Base-by-base conservation (phyloP, 2,329 filamentous ascomycete genomes). In the Botrytis tulipae region DNA sequence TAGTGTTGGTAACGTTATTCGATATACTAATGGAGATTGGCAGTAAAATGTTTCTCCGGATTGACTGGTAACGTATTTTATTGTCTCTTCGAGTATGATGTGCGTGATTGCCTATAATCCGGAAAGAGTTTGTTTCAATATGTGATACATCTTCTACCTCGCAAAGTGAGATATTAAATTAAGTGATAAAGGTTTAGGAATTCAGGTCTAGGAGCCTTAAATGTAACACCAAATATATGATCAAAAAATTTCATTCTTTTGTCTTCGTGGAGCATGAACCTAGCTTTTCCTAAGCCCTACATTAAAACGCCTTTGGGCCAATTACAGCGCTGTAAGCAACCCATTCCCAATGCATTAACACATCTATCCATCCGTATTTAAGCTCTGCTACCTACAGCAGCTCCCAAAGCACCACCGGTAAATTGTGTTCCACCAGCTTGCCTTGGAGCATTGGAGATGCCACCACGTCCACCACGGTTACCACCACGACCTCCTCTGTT, bases 391-490 rank as follows among this genome's bases (percentile, higher is more conserved):
- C 48, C 66, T 76, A 91, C 88, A 71, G 89, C 89, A 78, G 88
- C 88, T 79, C 92, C 92, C 82, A 95, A 84, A 75, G 92, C 93
- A 83, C 93, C 93, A 76, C 93, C 93, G 22, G 92, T 94, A 84
- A 95, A 95, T 81, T 93, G 91, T 76, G 91, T 92, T 79, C 92
- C 92, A 75, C 91, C 89, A 77, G 90, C 88, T 82, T 91, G 90
- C 83, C 90, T 86, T 81, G 89, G 91, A 32, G 85, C 82, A 82
- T 88, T 88, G 75, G 87, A 89, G 74, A 87, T 87, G 65, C 83
- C 82, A 76, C 89, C 85, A 71, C 91, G 91, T 63, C 85, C 84
- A 76, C 89, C 86, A 71, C 89, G 84, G 67, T 91, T 88, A 42
- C 87, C 85, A 61, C 91, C 85, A 71, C 87, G 86, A 60, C 92